phyloP scores from a whole-genome alignment of 2,329 filamentous ascomycete genomes.

The Colletotrichum sidae region DNA sequence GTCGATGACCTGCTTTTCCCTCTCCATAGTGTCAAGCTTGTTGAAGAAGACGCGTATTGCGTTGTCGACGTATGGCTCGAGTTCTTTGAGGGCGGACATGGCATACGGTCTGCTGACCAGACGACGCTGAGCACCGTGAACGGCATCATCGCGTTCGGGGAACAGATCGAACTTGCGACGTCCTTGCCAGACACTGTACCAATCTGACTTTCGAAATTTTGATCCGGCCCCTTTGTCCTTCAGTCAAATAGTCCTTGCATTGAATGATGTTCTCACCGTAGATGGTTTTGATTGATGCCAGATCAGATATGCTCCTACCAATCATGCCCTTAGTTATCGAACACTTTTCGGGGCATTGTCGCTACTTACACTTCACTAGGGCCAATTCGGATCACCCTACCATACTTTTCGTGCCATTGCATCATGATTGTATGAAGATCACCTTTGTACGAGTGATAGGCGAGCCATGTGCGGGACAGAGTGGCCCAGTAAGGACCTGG shows the following conservation, averaged over 20 bases:
- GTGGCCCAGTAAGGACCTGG: slow-evolving; percentile 20
- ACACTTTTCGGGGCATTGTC: neutral
- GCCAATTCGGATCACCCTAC: slow-evolving; percentile 8
- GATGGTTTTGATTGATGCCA: slow-evolving; percentile 15
- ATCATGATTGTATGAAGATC: slow-evolving; percentile 24
- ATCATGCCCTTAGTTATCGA: neutral
- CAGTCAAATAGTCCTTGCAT: neutral
- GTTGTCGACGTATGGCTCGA: slow-evolving; percentile 26
- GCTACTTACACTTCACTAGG: slow-evolving; percentile 19
- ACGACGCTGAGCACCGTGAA: slow-evolving; percentile 19
- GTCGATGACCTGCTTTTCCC: slow-evolving; percentile 1
- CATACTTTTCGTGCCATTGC: slow-evolving; percentile 10
- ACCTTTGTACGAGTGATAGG: slow-evolving; percentile 19
- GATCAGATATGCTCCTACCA: slow-evolving; percentile 22
- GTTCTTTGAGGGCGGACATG: slow-evolving; percentile 16
- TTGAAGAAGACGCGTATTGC: slow-evolving; percentile 9
- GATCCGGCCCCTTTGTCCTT: slow-evolving; percentile 10
- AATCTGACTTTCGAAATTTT: slow-evolving; percentile 24
- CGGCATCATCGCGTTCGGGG: slow-evolving; percentile 11
- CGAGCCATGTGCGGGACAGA: slow-evolving; percentile 14
- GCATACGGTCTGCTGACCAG: slow-evolving; percentile 22
- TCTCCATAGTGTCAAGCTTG: slow-evolving; percentile 17
- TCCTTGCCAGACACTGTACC: slow-evolving; percentile 25
- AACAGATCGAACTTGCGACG: slow-evolving; percentile 25
- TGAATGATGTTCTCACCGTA: neutral